These are phyloP conservation scores for Telopea speciosissima DNA, from an alignment of 177 flowering plant species.

Conservation along the genomic window DNA sequence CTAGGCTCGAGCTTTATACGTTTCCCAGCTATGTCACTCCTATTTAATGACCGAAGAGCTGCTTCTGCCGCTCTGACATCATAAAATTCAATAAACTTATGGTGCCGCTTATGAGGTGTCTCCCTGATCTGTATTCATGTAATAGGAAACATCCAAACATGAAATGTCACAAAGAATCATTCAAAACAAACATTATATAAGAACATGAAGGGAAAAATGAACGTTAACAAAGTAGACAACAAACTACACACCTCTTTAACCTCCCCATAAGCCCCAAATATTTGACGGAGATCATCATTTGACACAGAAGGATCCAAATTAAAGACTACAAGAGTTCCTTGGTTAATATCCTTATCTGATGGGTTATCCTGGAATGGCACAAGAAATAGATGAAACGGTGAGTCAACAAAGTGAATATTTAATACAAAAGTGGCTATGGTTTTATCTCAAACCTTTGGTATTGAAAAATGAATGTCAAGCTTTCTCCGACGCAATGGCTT, in stretches of 20 bases:
- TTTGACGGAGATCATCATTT: conserved; percentile 66
- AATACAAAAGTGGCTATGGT: not conserved
- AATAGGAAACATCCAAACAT: conserved; percentile 12
- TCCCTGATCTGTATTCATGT: conserved; percentile 61
- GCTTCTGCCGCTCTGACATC: conserved; percentile 87
- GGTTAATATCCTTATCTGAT: conserved; percentile 80
- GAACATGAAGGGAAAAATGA: not conserved
- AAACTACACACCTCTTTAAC: conserved; percentile 60
- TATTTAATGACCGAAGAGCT: conserved; percentile 65
- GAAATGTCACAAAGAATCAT: conserved; percentile 2
- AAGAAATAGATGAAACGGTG: not conserved
- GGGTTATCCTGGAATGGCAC: conserved; percentile 57
- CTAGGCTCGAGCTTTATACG: conserved; percentile 87
- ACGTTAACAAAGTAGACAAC: not conserved
- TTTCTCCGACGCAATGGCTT: conserved; percentile 71
- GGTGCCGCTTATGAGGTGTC: conserved; percentile 84
- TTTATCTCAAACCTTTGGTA: conserved; percentile 59
- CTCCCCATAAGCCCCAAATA: conserved; percentile 77
- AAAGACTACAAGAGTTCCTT: conserved; percentile 78
- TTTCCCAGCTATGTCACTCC: conserved; percentile 85
- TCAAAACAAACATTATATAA: not conserved
- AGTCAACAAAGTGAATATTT: not conserved
- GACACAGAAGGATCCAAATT: conserved; percentile 81
- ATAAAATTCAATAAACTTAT: conserved; percentile 76
- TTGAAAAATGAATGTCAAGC: conserved; percentile 84